phyloP scores from a whole-genome alignment of 805 yeast species.

The Tetrapisispora pingtungensis region DNA sequence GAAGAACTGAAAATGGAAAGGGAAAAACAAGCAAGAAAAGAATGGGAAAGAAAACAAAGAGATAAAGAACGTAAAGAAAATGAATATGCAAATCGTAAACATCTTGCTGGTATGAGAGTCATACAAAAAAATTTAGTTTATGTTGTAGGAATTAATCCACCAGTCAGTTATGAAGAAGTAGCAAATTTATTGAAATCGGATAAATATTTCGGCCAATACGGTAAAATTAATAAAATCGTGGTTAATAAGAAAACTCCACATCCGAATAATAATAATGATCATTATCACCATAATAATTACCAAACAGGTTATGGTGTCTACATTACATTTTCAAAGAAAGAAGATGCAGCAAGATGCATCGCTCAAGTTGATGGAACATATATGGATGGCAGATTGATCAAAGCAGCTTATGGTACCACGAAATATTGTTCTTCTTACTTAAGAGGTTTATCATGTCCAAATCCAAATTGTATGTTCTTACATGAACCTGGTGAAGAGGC shows the following conservation, averaged over 20 bases:
- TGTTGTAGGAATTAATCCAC: slow-evolving; percentile 82
- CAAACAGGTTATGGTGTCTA: slow-evolving; percentile 87
- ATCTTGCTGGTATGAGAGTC: slow-evolving; percentile 94
- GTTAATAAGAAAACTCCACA: slow-evolving; percentile 64
- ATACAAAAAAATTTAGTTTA: slow-evolving; percentile 95
- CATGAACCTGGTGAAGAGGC: slow-evolving; percentile 99
- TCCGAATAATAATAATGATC: slow-evolving; percentile 18
- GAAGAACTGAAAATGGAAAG: slow-evolving; percentile 82
- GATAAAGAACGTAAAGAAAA: slow-evolving; percentile 90
- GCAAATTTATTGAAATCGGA: slow-evolving; percentile 77
- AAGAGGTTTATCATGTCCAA: slow-evolving; percentile 93
- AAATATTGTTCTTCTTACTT: slow-evolving; percentile 95
- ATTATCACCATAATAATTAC: slow-evolving; percentile 21
- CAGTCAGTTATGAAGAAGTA: slow-evolving; percentile 71
- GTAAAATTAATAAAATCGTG: slow-evolving; percentile 87
- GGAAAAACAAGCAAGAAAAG: slow-evolving; percentile 67
- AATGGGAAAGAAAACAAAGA: slow-evolving; percentile 69
- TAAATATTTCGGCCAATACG: slow-evolving; percentile 96
- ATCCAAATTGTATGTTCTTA: slow-evolving; percentile 96
- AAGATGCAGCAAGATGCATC: slow-evolving; percentile 91
- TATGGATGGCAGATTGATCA: slow-evolving; percentile 78
- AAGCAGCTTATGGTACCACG: slow-evolving; percentile 98
- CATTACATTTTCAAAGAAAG: slow-evolving; percentile 86
- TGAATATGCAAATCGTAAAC: slow-evolving; percentile 72
- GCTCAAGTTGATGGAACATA: slow-evolving; percentile 85